A percentile compares a stretch with the other conserved stretches of the same genome.
Conservation (phyloP, 768 basidiomycete species). For the Cystofilobasidium bisporidii region DNA sequence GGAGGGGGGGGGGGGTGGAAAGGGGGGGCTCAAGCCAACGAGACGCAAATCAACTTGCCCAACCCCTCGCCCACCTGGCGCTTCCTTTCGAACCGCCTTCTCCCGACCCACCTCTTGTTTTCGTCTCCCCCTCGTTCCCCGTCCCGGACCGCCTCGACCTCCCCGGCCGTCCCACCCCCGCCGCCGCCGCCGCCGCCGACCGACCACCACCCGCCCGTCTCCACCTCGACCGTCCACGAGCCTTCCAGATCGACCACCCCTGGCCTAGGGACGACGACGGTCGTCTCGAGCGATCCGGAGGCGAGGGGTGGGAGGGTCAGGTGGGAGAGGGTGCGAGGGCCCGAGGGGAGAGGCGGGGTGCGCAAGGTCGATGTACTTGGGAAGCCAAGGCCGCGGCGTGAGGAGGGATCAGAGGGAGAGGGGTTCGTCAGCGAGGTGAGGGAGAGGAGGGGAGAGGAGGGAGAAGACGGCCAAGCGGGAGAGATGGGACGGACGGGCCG, state of each 20-base stretch:
- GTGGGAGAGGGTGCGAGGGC: neutral
- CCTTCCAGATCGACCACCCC: neutral
- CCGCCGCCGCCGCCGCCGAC: neutral
- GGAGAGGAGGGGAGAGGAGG: conserved; percentile 33
- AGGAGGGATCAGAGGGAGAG: conserved; percentile 33
- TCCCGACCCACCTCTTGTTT: neutral
- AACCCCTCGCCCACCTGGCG: too few relatives aligned
- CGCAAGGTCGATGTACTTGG: neutral
- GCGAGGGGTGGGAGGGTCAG: neutral
- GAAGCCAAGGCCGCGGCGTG: too few relatives aligned
- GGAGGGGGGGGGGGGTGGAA: too few relatives aligned
- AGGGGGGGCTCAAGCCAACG: too few relatives aligned
- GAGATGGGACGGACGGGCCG: neutral
- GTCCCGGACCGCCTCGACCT: too few relatives aligned
- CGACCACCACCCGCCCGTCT: neutral
- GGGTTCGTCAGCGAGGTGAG: conserved; percentile 7
- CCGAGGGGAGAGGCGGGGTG: neutral
- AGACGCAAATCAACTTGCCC: too few relatives aligned
- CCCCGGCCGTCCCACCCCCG: too few relatives aligned
- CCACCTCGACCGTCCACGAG: neutral
- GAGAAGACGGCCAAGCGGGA: neutral
- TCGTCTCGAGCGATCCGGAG: neutral
- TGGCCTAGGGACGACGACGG: neutral
- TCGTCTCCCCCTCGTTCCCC: too few relatives aligned
- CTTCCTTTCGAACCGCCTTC: neutral